Conservation (phyloP, 495 filamentous ascomycete genomes). For the Penicillium waksmanii region DNA sequence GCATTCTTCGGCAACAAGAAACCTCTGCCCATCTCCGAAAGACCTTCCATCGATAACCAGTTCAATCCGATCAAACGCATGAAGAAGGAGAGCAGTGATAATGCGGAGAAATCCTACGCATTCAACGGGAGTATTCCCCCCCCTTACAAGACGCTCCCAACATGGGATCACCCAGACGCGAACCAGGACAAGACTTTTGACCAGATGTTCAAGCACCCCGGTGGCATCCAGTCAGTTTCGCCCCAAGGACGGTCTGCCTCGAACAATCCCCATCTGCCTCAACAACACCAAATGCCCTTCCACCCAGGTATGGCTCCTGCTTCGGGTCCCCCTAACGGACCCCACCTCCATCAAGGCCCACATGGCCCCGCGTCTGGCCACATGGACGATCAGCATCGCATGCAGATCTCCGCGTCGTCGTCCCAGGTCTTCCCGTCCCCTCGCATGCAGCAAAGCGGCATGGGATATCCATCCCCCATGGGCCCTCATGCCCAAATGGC, state of each 20-base stretch:
- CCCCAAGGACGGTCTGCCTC: slow-evolving; percentile 66
- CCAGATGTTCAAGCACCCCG: slow-evolving; percentile 72
- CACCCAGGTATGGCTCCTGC: slow-evolving; percentile 50
- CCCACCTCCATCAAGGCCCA: slow-evolving; percentile 69
- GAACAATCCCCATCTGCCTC: slow-evolving; percentile 64
- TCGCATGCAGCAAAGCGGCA: slow-evolving; percentile 66
- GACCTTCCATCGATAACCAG: slow-evolving; percentile 63
- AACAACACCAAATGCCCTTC: slow-evolving; percentile 77
- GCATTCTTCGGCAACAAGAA: slow-evolving; percentile 65
- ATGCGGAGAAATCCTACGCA: slow-evolving; percentile 49
- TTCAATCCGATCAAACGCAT: slow-evolving; percentile 80
- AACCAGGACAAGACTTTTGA: slow-evolving; percentile 71
- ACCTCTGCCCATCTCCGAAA: slow-evolving; percentile 55
- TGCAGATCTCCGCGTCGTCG: slow-evolving; percentile 80
- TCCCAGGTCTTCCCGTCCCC: slow-evolving; percentile 81
- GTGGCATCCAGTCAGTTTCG: slow-evolving; percentile 58
- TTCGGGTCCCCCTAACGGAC: slow-evolving; percentile 63
- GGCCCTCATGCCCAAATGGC: slow-evolving; percentile 66
- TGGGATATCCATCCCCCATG: slow-evolving; percentile 75
- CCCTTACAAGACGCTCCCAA: slow-evolving; percentile 77
- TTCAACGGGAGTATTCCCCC: slow-evolving; percentile 76
- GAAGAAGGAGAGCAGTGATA: slow-evolving; percentile 57
- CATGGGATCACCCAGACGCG: slow-evolving; percentile 68
- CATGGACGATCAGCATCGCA: slow-evolving; percentile 79
- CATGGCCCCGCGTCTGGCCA: slow-evolving; percentile 65